A percentile compares a stretch with the other conserved stretches of the same genome.
These are phyloP conservation scores for Pyrenophora tritici-repentis DNA, from an alignment of 2,329 filamentous ascomycete species.

Conservation along the genomic window DNA sequence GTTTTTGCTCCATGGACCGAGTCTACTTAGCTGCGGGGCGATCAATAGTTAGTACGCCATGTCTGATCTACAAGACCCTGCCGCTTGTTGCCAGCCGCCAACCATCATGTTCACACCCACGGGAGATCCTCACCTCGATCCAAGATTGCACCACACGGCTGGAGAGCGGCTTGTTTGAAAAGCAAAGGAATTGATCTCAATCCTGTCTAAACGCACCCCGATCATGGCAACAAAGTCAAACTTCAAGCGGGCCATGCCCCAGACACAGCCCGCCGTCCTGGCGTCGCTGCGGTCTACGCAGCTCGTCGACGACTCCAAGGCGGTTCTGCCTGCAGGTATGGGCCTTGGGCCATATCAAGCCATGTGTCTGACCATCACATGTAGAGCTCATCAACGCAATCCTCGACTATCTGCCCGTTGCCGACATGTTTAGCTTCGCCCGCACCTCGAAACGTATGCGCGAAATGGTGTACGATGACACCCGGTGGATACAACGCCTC, in stretches of 20 bases:
- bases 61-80: conserved; percentile 17
- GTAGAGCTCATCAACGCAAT: conserved; percentile 85
- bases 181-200: conserved; percentile 1
- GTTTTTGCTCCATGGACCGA: conserved; percentile 2
- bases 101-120: conserved; percentile 17
- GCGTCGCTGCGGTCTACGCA: conserved; percentile 78
- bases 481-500: conserved; percentile 86
- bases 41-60: conserved; percentile 13
- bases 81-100: conserved; percentile 11
- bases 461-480: conserved; percentile 99
- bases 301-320: conserved; percentile 77
- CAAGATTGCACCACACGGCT: conserved; percentile 5
- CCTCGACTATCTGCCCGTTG: conserved; percentile 83
- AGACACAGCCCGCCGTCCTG: conserved; percentile 59
- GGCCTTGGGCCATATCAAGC: not conserved
- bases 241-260: conserved; percentile 52
- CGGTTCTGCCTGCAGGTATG: conserved; percentile 79
- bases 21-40: conserved; percentile 12
- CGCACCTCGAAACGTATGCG: conserved; percentile 82
- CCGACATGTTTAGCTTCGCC: conserved; percentile 84
- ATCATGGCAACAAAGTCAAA: conserved; percentile 53
- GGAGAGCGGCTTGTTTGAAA: conserved; percentile 6
- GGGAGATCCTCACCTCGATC: conserved; percentile 11
- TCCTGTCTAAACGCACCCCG: not conserved
- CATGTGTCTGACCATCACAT: conserved; percentile 4